Conservation (phyloP, 2,329 filamentous ascomycete species). For the Colletotrichum truncatum region DNA sequence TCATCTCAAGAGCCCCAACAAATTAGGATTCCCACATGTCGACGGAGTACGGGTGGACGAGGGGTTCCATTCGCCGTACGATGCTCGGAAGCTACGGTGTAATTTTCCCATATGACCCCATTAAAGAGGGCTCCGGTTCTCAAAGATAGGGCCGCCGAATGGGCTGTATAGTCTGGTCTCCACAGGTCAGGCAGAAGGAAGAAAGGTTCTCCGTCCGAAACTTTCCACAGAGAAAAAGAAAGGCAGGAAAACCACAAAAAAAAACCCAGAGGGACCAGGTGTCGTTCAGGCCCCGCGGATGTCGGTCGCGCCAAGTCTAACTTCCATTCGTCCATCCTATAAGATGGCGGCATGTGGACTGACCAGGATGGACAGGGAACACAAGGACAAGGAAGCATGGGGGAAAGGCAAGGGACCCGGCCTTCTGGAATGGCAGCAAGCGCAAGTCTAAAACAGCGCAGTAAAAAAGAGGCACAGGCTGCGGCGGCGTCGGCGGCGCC, state of each 20-base stretch:
- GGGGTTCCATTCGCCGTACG: constrained; percentile 1
- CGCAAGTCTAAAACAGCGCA: constrained; percentile 15
- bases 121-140: constrained; percentile 1
- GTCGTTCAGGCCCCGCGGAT: constrained; percentile 11
- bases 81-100: constrained; percentile 14
- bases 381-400: background rate
- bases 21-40: constrained; percentile 15
- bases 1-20: constrained; percentile 22
- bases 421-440: constrained; percentile 17
- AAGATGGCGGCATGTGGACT: constrained; percentile 23
- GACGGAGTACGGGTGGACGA: background rate
- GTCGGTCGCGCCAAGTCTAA: constrained; percentile 25
- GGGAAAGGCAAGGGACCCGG: constrained; percentile 23
- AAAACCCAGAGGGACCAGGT: background rate
- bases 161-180: no score
- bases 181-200: background rate
- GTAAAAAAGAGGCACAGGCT: constrained; percentile 9
- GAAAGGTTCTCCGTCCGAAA: background rate
- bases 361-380: constrained; percentile 24
- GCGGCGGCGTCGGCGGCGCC: background rate
- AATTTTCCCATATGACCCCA: background rate
- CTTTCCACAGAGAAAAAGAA: background rate
- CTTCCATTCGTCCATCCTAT: constrained; percentile 31
- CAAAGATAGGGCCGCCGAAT: no score
- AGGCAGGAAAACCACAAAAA: background rate